Evolutionary conservation across 2,329 filamentous ascomycete genomes (phyloP).

Genomic region (Amauroascus verrucosus): DNA sequence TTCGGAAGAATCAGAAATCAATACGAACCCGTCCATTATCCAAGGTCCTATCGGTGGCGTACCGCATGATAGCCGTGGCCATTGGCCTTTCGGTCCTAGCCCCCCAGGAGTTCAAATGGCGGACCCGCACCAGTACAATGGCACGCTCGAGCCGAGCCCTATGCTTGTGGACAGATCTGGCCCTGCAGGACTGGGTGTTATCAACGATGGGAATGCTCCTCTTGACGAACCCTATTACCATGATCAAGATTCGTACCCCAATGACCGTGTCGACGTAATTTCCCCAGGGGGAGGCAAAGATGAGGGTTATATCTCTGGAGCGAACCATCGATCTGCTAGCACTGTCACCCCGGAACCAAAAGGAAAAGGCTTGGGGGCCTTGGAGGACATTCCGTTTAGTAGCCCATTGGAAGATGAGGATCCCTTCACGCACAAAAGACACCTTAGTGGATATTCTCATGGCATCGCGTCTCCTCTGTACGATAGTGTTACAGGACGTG

Average conservation of each 20-base stretch:
- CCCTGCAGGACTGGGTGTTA: conserved; percentile 10
- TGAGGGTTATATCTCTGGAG: conserved; percentile 84
- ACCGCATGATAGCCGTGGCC: conserved; percentile 39
- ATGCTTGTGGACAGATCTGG: conserved; percentile 32
- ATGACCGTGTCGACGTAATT: conserved; percentile 37
- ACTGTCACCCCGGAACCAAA: conserved; percentile 39
- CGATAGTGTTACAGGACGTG: conserved; percentile 75
- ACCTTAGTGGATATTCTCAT: conserved; percentile 82
- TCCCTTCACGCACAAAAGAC: conserved; percentile 54
- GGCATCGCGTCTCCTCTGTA: conserved; percentile 84
- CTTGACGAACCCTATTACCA: conserved; percentile 56
- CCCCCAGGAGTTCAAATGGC: conserved; percentile 35
- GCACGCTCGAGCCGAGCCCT: conserved; percentile 4
- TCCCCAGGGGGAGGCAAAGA: conserved; percentile 58
- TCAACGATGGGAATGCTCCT: conserved; percentile 43
- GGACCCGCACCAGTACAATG: conserved; percentile 1
- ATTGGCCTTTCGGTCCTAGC: conserved; percentile 49
- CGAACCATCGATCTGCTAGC: conserved; percentile 46
- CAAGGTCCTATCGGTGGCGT: conserved; percentile 58
- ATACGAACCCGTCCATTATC: conserved; percentile 76
- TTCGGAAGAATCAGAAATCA: conserved; percentile 48
- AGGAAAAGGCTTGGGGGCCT: conserved; percentile 42
- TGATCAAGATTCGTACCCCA: conserved; percentile 29
- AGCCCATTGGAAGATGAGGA: conserved; percentile 47
- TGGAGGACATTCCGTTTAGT: conserved; percentile 40